Percentiles rank a stretch among this genome's conserved stretches.
Conservation (phyloP, 345 rosid genomes). For the Hevea brasiliensis region DNA sequence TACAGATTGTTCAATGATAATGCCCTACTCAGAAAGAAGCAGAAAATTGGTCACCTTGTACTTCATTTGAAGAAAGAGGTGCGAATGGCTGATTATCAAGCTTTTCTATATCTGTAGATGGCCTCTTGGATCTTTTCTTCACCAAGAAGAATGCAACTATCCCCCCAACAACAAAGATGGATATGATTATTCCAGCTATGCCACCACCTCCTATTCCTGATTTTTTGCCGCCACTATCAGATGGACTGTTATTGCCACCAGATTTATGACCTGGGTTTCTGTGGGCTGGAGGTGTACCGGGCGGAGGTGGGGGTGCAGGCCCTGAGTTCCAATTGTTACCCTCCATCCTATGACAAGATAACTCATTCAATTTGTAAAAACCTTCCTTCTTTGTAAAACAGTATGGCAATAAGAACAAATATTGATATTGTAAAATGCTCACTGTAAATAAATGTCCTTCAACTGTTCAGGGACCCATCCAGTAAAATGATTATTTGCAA, state of each 20-base stretch:
- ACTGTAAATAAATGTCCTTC: slow-evolving; percentile 54
- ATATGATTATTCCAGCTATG: slow-evolving; percentile 77
- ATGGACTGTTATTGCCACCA: slow-evolving; percentile 42
- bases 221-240: slow-evolving; percentile 58
- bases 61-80: slow-evolving; percentile 61
- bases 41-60: slow-evolving; percentile 52
- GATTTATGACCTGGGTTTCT: slow-evolving; percentile 50
- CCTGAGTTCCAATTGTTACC: slow-evolving; percentile 83
- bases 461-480: slow-evolving; percentile 67
- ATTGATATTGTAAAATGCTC: slow-evolving; percentile 32
- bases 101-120: slow-evolving; percentile 76
- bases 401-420: not conserved
- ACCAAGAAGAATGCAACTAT: slow-evolving; percentile 69
- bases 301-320: slow-evolving; percentile 98
- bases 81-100: slow-evolving; percentile 73
- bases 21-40: not conserved
- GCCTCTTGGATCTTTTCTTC: slow-evolving; percentile 63
- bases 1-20: not conserved
- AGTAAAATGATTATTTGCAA: slow-evolving; percentile 54
- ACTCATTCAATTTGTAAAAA: slow-evolving; percentile 16
- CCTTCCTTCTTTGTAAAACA: not conserved
- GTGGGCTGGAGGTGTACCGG: slow-evolving; percentile 83
- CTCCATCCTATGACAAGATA: slow-evolving; percentile 57
- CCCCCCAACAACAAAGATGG: slow-evolving; percentile 66
- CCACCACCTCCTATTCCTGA: slow-evolving; percentile 91